Base-by-base conservation (phyloP, 2,329 filamentous ascomycete genomes). In the Botrytis paeoniae region DNA sequence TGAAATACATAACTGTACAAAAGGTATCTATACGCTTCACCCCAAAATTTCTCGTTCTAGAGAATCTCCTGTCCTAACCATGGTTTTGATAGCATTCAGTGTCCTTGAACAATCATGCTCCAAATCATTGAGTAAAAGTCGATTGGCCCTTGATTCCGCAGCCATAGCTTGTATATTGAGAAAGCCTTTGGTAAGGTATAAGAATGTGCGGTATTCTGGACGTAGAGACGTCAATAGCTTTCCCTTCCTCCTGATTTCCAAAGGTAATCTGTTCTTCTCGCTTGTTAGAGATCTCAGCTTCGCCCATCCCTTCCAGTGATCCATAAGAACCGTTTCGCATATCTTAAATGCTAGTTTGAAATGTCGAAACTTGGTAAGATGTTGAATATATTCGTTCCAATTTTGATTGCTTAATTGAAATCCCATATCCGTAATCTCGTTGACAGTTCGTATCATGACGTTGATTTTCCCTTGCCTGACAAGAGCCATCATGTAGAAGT, bases 301-400 rank as follows among this genome's bases (percentile, higher is more conserved):
- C 29, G 74, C 70, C 93, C 94, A 98, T 37, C 94, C 93, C 18
- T 88, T 87, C 88, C 94, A 97, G 48, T 88, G 85, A 1, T 88
- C 86, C 88, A 97, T 97, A 72, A 98, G 89, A 74, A 89, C 88
- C 39, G 85, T 83, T 83, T 98, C 95, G 80, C 93, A 95, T 69
- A 91, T 83, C 35, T 83, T 80, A 82, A 96, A 97, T 54, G 94
- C 94, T 32, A 91, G 85, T 65, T 88, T 82, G 78, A 87, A 86
- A 63, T 87, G 85, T 63, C 87, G 86, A 71, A 89, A 85, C 22
- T 85, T 83, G 37, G 89, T 88, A 41, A 98, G 88, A 69, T 86
- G 82, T 78, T 92, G 89, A 72, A 97, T 86, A 76, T 93, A 90
- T 69, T 88, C 85, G 80, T 97, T 96, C 94, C 94, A 97, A 77